Conservation (phyloP, 2,329 filamentous ascomycete genomes). For the Myriosclerotinia curreyana region DNA sequence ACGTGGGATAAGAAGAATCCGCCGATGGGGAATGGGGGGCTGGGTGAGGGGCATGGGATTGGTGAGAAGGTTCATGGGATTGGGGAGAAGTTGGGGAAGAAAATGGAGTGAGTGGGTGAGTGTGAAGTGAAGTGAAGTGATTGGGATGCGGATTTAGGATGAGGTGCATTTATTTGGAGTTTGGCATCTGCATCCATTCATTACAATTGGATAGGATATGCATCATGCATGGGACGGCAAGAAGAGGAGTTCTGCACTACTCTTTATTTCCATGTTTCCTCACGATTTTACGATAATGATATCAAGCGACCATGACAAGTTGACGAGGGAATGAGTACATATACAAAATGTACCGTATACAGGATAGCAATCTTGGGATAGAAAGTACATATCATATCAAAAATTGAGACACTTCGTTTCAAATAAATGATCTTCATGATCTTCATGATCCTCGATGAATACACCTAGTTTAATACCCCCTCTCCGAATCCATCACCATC, state of each 20-base stretch:
- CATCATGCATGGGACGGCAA: not conserved
- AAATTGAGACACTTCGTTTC: no score
- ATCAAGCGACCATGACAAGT: not conserved
- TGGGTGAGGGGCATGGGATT: not conserved
- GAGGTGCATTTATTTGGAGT: not conserved
- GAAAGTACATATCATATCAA: no score
- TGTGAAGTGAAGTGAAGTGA: fast-evolving
- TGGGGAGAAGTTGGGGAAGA: constrained; percentile 2
- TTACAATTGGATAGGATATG: not conserved
- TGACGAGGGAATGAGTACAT: not conserved
- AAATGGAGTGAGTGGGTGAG: constrained; percentile 7
- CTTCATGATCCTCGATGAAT: no score
- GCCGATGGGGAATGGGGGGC: not conserved
- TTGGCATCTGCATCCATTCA: not conserved
- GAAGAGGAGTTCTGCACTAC: not conserved
- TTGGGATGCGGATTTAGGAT: not conserved
- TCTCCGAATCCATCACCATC: no score
- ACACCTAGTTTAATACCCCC: no score
- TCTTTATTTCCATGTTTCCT: not conserved
- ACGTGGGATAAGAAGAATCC: constrained; percentile 30
- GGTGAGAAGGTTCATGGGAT: not conserved
- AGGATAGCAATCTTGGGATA: no score
- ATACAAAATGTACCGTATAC: not conserved
- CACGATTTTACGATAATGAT: not conserved
- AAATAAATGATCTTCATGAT: no score